A percentile compares a stretch with the other conserved stretches of the same genome.
Evolutionary conservation across 148 eudicot species (phyloP).

Genomic region (Rheum nobile): DNA sequence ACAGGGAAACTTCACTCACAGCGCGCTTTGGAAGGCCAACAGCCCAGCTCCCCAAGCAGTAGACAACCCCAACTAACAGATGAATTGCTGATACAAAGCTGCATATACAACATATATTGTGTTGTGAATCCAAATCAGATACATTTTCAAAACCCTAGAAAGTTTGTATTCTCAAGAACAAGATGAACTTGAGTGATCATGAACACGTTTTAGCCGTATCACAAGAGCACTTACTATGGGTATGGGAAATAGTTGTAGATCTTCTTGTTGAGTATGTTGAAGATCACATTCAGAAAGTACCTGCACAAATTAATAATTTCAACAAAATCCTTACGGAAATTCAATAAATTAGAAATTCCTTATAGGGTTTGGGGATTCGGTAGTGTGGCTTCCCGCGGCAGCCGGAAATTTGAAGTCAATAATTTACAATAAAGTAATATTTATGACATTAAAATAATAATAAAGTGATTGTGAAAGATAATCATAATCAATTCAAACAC

Average conservation of each 20-base stretch:
- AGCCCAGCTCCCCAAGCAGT: constrained; percentile 88
- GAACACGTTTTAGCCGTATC: background rate
- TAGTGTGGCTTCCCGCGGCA: background rate
- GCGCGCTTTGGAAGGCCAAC: constrained; percentile 98
- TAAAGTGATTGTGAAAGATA: background rate
- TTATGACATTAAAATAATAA: background rate
- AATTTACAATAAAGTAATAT: background rate
- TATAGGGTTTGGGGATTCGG: background rate
- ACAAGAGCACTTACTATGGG: constrained; percentile 69
- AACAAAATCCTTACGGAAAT: background rate
- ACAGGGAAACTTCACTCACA: constrained; percentile 38
- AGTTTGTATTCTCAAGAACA: background rate
- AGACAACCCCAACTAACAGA: constrained; percentile 74
- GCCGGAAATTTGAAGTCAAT: background rate
- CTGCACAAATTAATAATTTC: constrained; percentile 20
- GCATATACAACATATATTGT: constrained; percentile 12
- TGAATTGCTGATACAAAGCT: constrained; percentile 95
- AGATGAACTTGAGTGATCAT: background rate
- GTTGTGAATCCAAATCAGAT: background rate
- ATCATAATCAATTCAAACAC: background rate
- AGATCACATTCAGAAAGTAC: constrained; percentile 94
- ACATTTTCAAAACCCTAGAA: background rate
- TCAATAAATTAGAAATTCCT: background rate
- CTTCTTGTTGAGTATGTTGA: constrained; percentile 99
- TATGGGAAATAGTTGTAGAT: constrained; percentile 98